phyloP scores from a whole-genome alignment of 78 protist species.

The Emiliania huxleyi region DNA sequence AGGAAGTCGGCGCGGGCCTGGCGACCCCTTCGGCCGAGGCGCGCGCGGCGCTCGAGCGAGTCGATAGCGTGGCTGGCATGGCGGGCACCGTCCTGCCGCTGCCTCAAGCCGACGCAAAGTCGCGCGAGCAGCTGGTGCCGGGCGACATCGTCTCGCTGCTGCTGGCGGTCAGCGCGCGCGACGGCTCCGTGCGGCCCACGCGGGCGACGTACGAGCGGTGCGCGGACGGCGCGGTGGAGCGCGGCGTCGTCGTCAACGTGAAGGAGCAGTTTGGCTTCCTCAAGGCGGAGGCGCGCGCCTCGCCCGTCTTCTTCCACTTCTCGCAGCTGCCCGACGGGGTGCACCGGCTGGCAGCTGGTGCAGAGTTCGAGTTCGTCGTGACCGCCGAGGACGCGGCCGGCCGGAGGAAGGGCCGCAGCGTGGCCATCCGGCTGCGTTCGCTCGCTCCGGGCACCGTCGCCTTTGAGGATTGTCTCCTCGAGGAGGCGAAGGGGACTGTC shows the following conservation, averaged over 20 bases:
- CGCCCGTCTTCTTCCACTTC: background rate
- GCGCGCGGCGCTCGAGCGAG: too few species aligned
- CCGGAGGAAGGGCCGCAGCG: background rate
- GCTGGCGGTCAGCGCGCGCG: background rate
- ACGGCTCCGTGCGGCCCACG: background rate
- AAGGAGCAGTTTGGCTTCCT: background rate
- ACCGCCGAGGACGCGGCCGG: background rate
- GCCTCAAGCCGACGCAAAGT: background rate
- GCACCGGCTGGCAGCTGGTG: background rate
- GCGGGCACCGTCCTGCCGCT: background rate
- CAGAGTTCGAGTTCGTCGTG: background rate
- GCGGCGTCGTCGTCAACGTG: background rate
- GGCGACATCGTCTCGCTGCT: background rate
- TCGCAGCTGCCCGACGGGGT: background rate
- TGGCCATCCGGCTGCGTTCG: background rate
- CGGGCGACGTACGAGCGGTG: background rate
- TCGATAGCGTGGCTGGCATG: background rate
- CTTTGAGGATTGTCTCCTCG: background rate
- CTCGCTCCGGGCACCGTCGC: background rate
- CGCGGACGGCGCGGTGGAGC: background rate
- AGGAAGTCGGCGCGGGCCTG: too few species aligned
- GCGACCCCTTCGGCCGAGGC: too few species aligned
- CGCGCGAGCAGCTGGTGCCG: background rate
- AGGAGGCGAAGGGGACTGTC: background rate
- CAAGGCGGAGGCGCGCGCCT: background rate